phyloP scores from a whole-genome alignment of 495 filamentous ascomycete species.

The Aspergillus nanangensis region DNA sequence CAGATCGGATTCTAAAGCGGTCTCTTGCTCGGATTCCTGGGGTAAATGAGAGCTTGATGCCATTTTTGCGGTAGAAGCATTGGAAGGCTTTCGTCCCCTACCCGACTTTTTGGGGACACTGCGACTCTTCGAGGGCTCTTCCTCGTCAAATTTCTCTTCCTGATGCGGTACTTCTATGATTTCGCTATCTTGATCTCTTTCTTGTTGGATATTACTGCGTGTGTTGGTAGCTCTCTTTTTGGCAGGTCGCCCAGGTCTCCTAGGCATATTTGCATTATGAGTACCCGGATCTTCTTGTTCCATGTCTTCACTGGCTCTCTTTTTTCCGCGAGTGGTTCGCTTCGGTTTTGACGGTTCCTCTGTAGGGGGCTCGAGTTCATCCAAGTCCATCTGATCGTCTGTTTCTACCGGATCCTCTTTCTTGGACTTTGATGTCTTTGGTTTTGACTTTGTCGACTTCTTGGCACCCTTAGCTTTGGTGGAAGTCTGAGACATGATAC shows the following conservation, averaged over 20 bases:
- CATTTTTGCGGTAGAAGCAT: slow-evolving; percentile 37
- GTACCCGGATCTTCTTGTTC: slow-evolving; percentile 39
- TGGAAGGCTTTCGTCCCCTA: slow-evolving; percentile 49
- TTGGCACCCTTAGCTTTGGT: slow-evolving; percentile 54
- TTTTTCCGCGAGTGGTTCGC: slow-evolving; percentile 53
- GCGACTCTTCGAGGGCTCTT: slow-evolving; percentile 29
- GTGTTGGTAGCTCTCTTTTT: slow-evolving; percentile 63
- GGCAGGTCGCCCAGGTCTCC: slow-evolving; percentile 39
- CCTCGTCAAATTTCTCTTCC: slow-evolving; percentile 23
- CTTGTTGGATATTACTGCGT: slow-evolving; percentile 36
- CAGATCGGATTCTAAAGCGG: slow-evolving; percentile 62
- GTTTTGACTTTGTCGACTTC: slow-evolving; percentile 35
- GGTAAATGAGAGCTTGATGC: slow-evolving; percentile 33
- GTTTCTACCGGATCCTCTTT: slow-evolving; percentile 56
- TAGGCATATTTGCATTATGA: slow-evolving; percentile 11
- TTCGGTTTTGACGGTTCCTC: slow-evolving; percentile 35
- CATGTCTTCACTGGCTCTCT: slow-evolving; percentile 60
- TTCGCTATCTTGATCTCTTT: slow-evolving; percentile 13
- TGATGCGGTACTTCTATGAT: slow-evolving; percentile 20
- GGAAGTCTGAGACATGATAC: slow-evolving; percentile 50
- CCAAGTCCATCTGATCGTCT: slow-evolving; percentile 30
- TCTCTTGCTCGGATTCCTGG: slow-evolving; percentile 66
- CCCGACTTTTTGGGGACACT: slow-evolving; percentile 43
- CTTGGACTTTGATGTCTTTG: slow-evolving; percentile 42
- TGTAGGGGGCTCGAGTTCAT: slow-evolving; percentile 19